Percentiles rank a stretch among this genome's conserved stretches.
Evolutionary conservation across 1,284 basidiomycete genomes (phyloP).

Genomic region (Trichosporon asahii): DNA sequence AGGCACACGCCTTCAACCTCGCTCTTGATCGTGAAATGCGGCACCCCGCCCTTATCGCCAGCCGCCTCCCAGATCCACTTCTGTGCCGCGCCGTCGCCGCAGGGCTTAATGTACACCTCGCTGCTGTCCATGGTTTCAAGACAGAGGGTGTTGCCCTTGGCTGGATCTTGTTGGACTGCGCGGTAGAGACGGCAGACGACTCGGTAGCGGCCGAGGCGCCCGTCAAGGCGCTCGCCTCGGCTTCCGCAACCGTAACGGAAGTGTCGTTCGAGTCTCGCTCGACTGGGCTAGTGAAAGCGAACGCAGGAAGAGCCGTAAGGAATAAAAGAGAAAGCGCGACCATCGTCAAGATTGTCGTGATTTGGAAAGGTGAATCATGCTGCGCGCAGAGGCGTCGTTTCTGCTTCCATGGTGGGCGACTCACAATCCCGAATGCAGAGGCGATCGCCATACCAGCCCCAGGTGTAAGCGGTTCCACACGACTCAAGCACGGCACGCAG

Average conservation of each 20-base stretch:
- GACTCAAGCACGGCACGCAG: not conserved
- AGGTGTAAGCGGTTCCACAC: not conserved
- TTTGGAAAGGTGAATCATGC: not conserved
- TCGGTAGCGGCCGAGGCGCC: no score
- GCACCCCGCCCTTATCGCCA: not conserved
- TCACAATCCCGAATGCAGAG: not conserved
- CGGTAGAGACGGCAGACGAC: not conserved
- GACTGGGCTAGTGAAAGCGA: not conserved
- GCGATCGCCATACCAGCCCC: not conserved
- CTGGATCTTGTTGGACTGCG: not conserved
- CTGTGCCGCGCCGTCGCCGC: not conserved
- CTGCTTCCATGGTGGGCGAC: no score
- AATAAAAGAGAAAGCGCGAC: not conserved
- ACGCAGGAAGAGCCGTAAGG: not conserved
- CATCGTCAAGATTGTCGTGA: not conserved
- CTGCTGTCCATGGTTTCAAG: not conserved
- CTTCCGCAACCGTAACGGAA: not conserved
- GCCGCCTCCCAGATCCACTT: not conserved
- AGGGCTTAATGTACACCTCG: not conserved
- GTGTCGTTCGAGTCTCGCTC: not conserved
- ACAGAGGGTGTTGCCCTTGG: not conserved
- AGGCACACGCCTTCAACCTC: not conserved
- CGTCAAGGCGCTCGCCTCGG: not conserved
- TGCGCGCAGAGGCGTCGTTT: not conserved
- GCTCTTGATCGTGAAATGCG: not conserved